Conservation (phyloP, 352 stramenopile species). For the Blastocystis sp. region DNA sequence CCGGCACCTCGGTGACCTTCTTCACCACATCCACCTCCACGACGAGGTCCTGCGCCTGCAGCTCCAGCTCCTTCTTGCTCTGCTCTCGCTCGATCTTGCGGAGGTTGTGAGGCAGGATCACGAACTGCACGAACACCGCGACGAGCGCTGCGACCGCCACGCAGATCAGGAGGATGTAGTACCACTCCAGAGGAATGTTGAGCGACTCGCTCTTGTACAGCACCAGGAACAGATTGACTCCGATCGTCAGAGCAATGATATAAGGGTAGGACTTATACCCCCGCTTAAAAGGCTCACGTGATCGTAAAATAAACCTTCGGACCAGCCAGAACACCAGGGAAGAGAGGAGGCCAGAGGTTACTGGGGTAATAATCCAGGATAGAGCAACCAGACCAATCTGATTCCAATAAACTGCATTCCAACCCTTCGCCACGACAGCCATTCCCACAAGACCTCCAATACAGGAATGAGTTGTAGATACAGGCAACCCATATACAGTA, state of each 20-base stretch:
- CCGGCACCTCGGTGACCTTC: neutral
- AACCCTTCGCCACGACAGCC: constrained; percentile 67
- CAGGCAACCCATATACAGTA: constrained; percentile 70
- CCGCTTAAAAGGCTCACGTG: constrained; percentile 64
- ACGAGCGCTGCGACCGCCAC: neutral
- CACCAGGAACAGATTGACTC: constrained; percentile 67
- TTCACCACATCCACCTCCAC: constrained; percentile 42
- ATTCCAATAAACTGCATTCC: constrained; percentile 55
- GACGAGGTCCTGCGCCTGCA: neutral
- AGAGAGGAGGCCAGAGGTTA: constrained; percentile 65
- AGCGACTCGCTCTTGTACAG: constrained; percentile 66
- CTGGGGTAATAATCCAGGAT: constrained; percentile 69
- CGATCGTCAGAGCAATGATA: constrained; percentile 67
- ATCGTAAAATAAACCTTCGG: constrained; percentile 66
- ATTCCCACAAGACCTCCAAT: constrained; percentile 73
- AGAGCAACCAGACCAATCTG: constrained; percentile 59
- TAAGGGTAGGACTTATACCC: constrained; percentile 64
- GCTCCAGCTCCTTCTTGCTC: neutral
- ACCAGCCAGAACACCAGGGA: constrained; percentile 67
- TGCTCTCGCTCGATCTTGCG: constrained; percentile 26
- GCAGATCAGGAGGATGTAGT: neutral
- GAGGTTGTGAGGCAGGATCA: constrained; percentile 37
- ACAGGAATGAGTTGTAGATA: constrained; percentile 75
- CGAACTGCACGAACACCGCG: constrained; percentile 41
- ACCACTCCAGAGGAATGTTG: constrained; percentile 30